Base-by-base conservation (phyloP, 306 rosid genomes). In the Abrus pulchellus region DNA sequence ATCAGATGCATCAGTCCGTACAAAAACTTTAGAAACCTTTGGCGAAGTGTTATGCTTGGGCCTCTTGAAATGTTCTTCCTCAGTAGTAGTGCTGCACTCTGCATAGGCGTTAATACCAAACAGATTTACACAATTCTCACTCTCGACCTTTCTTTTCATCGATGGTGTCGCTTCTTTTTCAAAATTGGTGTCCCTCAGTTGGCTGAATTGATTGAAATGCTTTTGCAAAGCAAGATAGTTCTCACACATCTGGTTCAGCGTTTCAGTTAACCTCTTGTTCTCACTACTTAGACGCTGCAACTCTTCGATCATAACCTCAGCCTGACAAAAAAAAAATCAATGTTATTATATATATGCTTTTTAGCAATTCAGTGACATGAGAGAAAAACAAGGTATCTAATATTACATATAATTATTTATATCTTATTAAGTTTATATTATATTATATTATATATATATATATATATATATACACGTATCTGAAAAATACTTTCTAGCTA, bases 181-280 rank as follows among this genome's bases (percentile, higher is more conserved):
- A 41, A 78, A 30, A 72, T 62, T 73, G 0, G 34, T 47, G 10
- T 12, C 59, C 74, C 45, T 71, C 80, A 83, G 43, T 48, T 84
- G 84, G 49, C 11, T 68, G 47, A 76, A 38, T 28, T 59, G 45
- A 82, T 7, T 77, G 43, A 89, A 78, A 13, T 89, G 90, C 14
- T 74, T 79, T 29, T 85, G 78, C 83, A 95, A 57, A 61, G 80
- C 81, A 47, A 64, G 45, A 82, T 83, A 95, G 50, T 80, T 88
- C 40, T 90, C 83, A 3, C 69, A 78, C 81, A 95, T 28, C 2
- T 50, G 45, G 4, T 74, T 86, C 72, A 95, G 33, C 78, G 5
- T 84, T 76, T 89, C 83, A 0, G 81, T 81, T 27, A 95, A 87
- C 76, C 65, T 90, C 89, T 82, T 87, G 29, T 93, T 95, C 87